These are phyloP conservation scores for Aspergillus sp. DNA, from an alignment of 2,329 filamentous ascomycete genomes.

Conservation along the genomic window DNA sequence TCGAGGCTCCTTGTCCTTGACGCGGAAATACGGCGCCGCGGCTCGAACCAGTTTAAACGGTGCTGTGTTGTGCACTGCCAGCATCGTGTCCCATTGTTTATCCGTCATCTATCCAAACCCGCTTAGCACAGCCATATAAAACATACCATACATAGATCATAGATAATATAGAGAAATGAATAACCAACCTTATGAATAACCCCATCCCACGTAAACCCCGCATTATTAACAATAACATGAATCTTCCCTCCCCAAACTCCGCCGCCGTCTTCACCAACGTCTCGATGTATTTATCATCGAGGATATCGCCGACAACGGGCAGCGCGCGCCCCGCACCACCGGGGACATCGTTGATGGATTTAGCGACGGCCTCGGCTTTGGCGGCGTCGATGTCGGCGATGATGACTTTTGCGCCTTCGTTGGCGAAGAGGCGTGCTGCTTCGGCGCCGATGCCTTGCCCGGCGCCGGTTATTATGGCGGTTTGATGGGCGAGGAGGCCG, in stretches of 20 bases:
- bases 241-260: slow-evolving; percentile 84
- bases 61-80: slow-evolving; percentile 76
- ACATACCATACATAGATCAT: neutral
- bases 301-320: slow-evolving; percentile 71
- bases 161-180: slow-evolving; percentile 1
- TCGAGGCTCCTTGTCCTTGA: slow-evolving; percentile 74
- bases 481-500: slow-evolving; percentile 73
- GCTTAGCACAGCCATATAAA: neutral
- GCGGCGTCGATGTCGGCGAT: slow-evolving; percentile 79
- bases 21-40: slow-evolving; percentile 80
- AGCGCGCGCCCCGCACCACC: slow-evolving; percentile 60
- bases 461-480: slow-evolving; percentile 81
- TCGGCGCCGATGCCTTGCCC: slow-evolving; percentile 88
- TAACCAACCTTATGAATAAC: slow-evolving; percentile 72
- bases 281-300: slow-evolving; percentile 65
- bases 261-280: slow-evolving; percentile 69
- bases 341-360: slow-evolving; percentile 58
- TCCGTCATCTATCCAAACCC: slow-evolving; percentile 60
- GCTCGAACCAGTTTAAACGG: slow-evolving; percentile 79
- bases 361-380: slow-evolving; percentile 65
- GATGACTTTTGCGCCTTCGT: slow-evolving; percentile 80
- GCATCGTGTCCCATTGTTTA: slow-evolving; percentile 86
- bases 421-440: slow-evolving; percentile 74
- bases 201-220: slow-evolving; percentile 88
- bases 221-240: slow-evolving; percentile 87